phyloP scores from a whole-genome alignment of 768 basidiomycete species.

The Leccinum uliginosum region DNA sequence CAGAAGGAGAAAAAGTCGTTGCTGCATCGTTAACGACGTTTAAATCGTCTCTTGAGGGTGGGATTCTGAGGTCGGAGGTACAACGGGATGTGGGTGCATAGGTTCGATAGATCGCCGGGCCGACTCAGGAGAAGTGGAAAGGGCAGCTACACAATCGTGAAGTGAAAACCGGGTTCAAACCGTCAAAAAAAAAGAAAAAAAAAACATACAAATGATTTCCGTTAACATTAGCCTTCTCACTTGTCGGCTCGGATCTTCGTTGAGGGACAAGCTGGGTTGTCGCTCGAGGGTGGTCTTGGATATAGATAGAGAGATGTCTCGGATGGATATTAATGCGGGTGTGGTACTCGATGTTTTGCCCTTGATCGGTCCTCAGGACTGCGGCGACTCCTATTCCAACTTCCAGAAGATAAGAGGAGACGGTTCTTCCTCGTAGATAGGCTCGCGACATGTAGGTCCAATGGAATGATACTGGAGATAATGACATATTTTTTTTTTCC shows the following conservation, averaged over 20 bases:
- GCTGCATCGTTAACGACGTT: slow-evolving; percentile 8
- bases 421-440: slow-evolving; percentile 41
- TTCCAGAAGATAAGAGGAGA: slow-evolving; percentile 54
- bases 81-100: slow-evolving; percentile 31
- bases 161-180: not conserved
- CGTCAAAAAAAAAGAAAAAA: no score
- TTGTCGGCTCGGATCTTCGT: slow-evolving; percentile 25
- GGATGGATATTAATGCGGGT: slow-evolving; percentile 40
- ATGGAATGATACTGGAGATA: slow-evolving; percentile 42
- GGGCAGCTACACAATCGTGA: slow-evolving; percentile 17
- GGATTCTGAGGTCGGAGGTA: slow-evolving; percentile 21
- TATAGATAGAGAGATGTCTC: slow-evolving; percentile 29
- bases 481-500: slow-evolving; percentile 32
- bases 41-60: slow-evolving; percentile 8
- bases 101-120: slow-evolving; percentile 23
- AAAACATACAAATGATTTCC: slow-evolving; percentile 33
- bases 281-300: slow-evolving; percentile 28
- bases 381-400: slow-evolving; percentile 51
- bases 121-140: slow-evolving; percentile 19
- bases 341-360: slow-evolving; percentile 61
- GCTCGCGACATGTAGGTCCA: slow-evolving; percentile 35
- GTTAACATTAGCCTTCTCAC: slow-evolving; percentile 35
- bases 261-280: slow-evolving; percentile 15
- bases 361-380: slow-evolving; percentile 52
- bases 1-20: slow-evolving; percentile 18